A percentile compares a stretch with the other conserved stretches of the same genome.
Evolutionary conservation across 2,329 filamentous ascomycete genomes (phyloP).

Genomic region (Pseudogymnoascus sp.): DNA sequence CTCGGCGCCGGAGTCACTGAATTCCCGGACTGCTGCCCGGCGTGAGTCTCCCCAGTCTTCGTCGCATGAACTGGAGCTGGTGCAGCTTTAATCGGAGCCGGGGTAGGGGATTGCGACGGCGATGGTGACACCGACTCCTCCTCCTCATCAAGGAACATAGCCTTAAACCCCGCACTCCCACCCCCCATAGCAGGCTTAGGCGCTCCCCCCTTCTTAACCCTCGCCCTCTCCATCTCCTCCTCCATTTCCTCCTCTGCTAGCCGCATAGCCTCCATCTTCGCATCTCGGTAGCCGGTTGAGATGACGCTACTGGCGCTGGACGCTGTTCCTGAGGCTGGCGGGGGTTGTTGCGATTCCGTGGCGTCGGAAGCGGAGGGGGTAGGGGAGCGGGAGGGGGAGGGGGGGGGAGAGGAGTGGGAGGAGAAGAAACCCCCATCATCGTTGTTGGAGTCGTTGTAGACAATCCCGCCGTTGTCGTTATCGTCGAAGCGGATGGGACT

Average conservation of each 20-base stretch:
- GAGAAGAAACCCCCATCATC: not conserved
- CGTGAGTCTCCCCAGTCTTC: not conserved
- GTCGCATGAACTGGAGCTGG: not conserved
- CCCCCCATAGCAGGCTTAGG: not conserved
- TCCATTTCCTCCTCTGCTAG: not conserved
- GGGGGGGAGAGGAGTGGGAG: not conserved
- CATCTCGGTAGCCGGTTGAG: not conserved
- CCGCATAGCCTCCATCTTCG: conserved; percentile 6
- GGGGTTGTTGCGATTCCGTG: not conserved
- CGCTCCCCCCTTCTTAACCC: not conserved
- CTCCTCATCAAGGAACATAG: not conserved
- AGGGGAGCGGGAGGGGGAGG: not conserved
- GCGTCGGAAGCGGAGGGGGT: not conserved
- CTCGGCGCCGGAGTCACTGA: too few species aligned
- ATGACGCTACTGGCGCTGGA: not conserved
- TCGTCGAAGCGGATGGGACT: not conserved
- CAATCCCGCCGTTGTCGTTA: not conserved
- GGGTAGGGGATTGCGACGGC: too few species aligned
- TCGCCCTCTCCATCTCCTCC: not conserved
- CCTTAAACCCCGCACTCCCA: not conserved
- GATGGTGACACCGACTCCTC: not conserved
- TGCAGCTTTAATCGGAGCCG: not conserved
- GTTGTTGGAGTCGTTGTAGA: not conserved
- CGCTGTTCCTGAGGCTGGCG: not conserved
- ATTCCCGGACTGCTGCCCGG: too few species aligned